These are phyloP conservation scores for Pyrenophora seminiperda DNA, from an alignment of 2,329 filamentous ascomycete species.

Conservation along the genomic window DNA sequence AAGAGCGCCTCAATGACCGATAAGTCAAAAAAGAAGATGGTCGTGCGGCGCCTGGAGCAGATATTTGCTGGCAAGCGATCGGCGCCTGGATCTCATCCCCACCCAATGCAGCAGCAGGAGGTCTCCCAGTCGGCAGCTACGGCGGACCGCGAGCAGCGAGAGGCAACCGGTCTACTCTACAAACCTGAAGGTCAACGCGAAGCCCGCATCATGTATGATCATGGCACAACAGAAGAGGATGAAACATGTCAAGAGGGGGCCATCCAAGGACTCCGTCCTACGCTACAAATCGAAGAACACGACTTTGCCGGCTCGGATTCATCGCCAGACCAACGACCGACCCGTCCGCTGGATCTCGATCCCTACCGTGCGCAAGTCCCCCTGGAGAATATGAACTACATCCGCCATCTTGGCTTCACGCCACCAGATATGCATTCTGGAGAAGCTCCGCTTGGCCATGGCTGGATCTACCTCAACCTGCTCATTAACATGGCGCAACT, in stretches of 20 bases:
- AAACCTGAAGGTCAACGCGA: slow-evolving; percentile 53
- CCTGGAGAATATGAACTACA: slow-evolving; percentile 78
- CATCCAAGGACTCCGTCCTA: slow-evolving; percentile 25
- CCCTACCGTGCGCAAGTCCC: slow-evolving; percentile 77
- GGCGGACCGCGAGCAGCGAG: slow-evolving; percentile 51
- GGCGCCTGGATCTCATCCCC: slow-evolving; percentile 51
- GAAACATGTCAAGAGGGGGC: slow-evolving; percentile 19
- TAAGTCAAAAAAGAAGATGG: slow-evolving; percentile 74
- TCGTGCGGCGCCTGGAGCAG: slow-evolving; percentile 77
- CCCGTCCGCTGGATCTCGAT: slow-evolving; percentile 76
- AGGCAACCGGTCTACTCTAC: slow-evolving; percentile 46
- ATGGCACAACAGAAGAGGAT: slow-evolving; percentile 23
- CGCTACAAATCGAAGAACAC: slow-evolving; percentile 29
- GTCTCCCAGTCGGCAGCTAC: slow-evolving; percentile 61
- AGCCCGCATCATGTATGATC: slow-evolving; percentile 51
- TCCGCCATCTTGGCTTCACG: slow-evolving; percentile 72
- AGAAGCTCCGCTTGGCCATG: slow-evolving; percentile 67
- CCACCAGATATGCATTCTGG: slow-evolving; percentile 61
- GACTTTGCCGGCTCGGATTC: slow-evolving; percentile 39
- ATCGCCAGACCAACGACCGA: slow-evolving; percentile 74
- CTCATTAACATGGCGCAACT: slow-evolving; percentile 82
- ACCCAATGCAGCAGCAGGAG: slow-evolving; percentile 62
- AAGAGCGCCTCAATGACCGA: slow-evolving; percentile 65
- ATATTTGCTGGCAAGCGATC: slow-evolving; percentile 75
- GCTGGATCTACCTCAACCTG: slow-evolving; percentile 83